Conservation (phyloP, 257 asterid genomes). For the Asclepias syriaca region DNA sequence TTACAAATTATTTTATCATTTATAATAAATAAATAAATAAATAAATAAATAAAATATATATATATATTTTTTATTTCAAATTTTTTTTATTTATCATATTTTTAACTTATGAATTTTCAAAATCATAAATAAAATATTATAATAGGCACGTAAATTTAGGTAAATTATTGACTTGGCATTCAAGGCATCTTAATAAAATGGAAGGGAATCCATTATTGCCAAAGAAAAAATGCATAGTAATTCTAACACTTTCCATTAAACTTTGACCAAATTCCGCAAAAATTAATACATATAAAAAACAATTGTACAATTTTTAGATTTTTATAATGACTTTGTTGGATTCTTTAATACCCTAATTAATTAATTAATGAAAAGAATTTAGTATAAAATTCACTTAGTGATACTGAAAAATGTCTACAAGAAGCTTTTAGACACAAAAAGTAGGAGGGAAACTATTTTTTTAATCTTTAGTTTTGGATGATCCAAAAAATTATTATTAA, state of each 20-base stretch:
- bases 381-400: not conserved
- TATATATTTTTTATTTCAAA: no score
- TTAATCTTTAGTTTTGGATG: not conserved
- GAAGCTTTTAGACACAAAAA: no score
- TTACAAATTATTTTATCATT: no score
- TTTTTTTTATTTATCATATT: no score
- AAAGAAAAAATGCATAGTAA: not conserved
- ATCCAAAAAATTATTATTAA: not conserved
- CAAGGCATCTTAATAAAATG: not conserved
- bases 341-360: not conserved
- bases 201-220: not conserved
- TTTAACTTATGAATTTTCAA: no score
- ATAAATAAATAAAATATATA: no score
- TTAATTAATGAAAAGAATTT: not conserved
- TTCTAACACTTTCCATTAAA: not conserved
- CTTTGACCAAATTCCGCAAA: not conserved
- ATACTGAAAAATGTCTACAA: not conserved
- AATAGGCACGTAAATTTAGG: not conserved
- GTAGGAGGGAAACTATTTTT: no score
- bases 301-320: no score
- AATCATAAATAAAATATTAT: no score
- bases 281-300: no score
- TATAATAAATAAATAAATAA: no score
- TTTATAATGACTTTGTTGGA: not conserved
- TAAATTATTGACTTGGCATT: not conserved